Conservation (phyloP, 1,139 yeast species). For the Diutina mesorugosa region DNA sequence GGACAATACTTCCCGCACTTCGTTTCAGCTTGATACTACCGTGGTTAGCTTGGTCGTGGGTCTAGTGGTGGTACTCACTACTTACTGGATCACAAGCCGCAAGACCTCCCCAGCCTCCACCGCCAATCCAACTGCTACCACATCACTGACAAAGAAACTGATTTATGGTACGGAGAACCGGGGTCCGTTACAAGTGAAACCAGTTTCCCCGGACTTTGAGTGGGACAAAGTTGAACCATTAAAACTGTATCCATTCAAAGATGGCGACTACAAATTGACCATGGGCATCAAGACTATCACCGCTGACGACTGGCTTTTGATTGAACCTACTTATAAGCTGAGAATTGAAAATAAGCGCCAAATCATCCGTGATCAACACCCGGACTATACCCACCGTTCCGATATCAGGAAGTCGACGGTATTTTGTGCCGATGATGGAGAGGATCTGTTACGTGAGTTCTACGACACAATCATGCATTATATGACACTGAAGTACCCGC, state of each 20-base stretch:
- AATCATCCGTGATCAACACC: conserved; percentile 25
- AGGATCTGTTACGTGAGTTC: conserved; percentile 41
- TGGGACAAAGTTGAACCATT: conserved; percentile 33
- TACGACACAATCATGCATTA: conserved; percentile 37
- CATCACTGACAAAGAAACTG: neutral
- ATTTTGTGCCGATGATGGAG: conserved; percentile 27
- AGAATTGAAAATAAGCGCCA: conserved; percentile 30
- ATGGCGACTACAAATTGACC: conserved; percentile 49
- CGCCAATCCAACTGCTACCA: neutral
- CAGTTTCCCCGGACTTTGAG: conserved; percentile 22
- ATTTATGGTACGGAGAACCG: neutral
- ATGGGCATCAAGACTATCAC: conserved; percentile 52
- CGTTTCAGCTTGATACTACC: neutral
- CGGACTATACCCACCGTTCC: conserved; percentile 18
- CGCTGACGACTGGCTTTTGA: conserved; percentile 48
- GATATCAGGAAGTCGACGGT: conserved; percentile 19
- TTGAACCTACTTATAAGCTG: conserved; percentile 50
- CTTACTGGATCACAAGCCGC: neutral
- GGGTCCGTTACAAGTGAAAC: conserved; percentile 3
- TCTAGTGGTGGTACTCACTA: neutral
- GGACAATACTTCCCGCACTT: too few species aligned
- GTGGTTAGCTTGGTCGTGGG: neutral
- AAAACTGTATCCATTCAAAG: conserved; percentile 40
- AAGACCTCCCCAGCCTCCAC: neutral
- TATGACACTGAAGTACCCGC: conserved; percentile 48